phyloP scores from a whole-genome alignment of 805 yeast species.

The Geotrichum ghanense region DNA sequence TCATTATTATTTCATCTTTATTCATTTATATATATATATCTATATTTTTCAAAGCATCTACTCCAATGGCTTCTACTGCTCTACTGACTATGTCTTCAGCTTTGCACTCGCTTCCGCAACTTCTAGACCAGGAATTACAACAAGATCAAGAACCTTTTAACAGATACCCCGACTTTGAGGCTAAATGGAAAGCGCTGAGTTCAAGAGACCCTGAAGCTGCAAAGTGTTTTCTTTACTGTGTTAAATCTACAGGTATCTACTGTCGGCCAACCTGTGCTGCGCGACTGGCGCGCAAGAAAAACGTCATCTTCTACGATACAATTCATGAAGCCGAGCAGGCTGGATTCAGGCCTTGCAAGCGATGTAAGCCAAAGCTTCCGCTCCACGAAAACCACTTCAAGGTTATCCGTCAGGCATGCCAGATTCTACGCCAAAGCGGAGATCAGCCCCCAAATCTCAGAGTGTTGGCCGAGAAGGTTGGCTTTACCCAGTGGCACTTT shows the following conservation, averaged over 20 bases:
- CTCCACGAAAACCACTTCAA: neutral
- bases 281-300: conserved; percentile 5
- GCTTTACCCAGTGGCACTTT: conserved; percentile 2
- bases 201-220: conserved; percentile 37
- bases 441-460: neutral
- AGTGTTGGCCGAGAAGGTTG: conserved; percentile 1
- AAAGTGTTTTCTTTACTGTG: conserved; percentile 32
- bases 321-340: conserved; percentile 2
- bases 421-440: neutral
- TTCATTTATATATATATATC: no score
- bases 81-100: no score
- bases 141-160: no score
- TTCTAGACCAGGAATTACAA: no score
- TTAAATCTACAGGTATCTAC: conserved; percentile 7
- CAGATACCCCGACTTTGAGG: neutral
- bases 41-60: no score
- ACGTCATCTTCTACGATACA: conserved; percentile 3
- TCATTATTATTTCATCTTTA: no score
- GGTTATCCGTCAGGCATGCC: neutral
- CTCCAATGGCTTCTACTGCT: no score
- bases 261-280: conserved; percentile 8
- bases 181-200: conserved; percentile 29
- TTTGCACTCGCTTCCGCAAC: no score
- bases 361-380: conserved; percentile 5
- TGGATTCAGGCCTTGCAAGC: conserved; percentile 9